Evolutionary conservation across 108 stramenopile species (phyloP), one percentile per base, ranked within the genome.

Genomic region (Hondaea fermentalgiana): DNA sequence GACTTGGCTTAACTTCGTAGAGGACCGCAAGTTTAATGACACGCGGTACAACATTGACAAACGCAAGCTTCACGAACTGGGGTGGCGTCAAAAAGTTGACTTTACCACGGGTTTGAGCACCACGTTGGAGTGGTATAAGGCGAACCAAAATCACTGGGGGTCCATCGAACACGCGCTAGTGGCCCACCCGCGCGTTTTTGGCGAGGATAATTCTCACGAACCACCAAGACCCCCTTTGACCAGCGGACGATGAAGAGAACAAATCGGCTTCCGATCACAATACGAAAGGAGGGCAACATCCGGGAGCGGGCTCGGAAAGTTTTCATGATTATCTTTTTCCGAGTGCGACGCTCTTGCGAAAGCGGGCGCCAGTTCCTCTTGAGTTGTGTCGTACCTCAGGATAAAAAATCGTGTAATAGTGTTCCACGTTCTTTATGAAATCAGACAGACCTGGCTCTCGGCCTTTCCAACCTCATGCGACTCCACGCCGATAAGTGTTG

Each of bases 1-100:
- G 71, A n/a, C 5, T 72, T 94, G 92, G 89, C 91, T 98, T 59
- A 95, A 91, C 17, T 98, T 96, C 72, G 98, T 98, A 17, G 96
- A 96, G 8, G 99, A 99, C 92, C 95, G 99, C 23, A 93, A 96
- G 69, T 99, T 99, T 92, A 99, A 99, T 91, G 99, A 99, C 93
- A 94, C 98, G 91, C 95, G 99, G 64, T 99, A 99, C 95, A 98
- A 97, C 49, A 97, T 99, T 92, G 97, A 98, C 91, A 93, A 92
- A 87, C 69, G 90, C 47, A 97, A 96, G 90, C 93, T 99, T 57
- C 92, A 94, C 69, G 90, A 95, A 60, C 92, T 99, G 14, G 99
- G 99, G 59, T 97, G 97, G 97, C 91, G 72, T 72, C 97, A 98
- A 94, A 89, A 96, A 89, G 97, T 97, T 94, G 60, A 94, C 25